These are phyloP conservation scores for Cordyceps farinosa DNA, from an alignment of 2,329 filamentous ascomycete species.

Conservation along the genomic window DNA sequence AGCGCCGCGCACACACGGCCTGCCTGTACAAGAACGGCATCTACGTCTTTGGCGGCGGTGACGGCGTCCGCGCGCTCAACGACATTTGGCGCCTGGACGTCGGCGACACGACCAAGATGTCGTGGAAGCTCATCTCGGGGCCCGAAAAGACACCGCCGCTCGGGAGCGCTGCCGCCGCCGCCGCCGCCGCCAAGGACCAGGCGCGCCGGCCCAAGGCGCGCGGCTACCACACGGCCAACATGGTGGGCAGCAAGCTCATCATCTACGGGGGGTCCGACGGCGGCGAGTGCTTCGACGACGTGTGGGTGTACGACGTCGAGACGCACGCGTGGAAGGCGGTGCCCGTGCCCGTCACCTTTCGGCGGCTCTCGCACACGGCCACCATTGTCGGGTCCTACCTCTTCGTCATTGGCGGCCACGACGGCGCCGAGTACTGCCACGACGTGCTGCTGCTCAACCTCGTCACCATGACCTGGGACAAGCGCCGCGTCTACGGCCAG, in stretches of 20 bases:
- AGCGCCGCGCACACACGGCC: constrained; percentile 65
- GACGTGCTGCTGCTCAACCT: constrained; percentile 66
- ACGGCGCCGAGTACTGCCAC: constrained; percentile 66
- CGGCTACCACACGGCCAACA: constrained; percentile 70
- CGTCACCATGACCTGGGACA: constrained; percentile 72
- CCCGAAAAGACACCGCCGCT: constrained; percentile 36
- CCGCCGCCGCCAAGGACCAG: constrained; percentile 21
- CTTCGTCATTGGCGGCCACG: constrained; percentile 67
- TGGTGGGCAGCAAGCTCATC: constrained; percentile 69
- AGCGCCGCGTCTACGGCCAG: constrained; percentile 60
- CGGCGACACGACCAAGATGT: constrained; percentile 62
- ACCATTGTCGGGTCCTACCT: constrained; percentile 68
- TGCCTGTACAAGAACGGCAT: constrained; percentile 68
- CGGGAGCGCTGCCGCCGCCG: constrained; percentile 23
- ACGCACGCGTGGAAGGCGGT: constrained; percentile 57
- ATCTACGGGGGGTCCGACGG: constrained; percentile 68
- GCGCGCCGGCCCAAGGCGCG: constrained; percentile 57
- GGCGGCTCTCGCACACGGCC: constrained; percentile 64
- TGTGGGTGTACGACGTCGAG: constrained; percentile 70
- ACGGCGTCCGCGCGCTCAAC: constrained; percentile 66
- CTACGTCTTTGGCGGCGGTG: constrained; percentile 69
- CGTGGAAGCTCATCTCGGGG: constrained; percentile 61
- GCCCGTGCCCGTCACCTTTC: constrained; percentile 56
- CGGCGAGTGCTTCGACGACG: constrained; percentile 68
- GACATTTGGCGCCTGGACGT: constrained; percentile 72